phyloP scores from a whole-genome alignment of 2,329 filamentous ascomycete species.

The Stemphylium lycopersici region DNA sequence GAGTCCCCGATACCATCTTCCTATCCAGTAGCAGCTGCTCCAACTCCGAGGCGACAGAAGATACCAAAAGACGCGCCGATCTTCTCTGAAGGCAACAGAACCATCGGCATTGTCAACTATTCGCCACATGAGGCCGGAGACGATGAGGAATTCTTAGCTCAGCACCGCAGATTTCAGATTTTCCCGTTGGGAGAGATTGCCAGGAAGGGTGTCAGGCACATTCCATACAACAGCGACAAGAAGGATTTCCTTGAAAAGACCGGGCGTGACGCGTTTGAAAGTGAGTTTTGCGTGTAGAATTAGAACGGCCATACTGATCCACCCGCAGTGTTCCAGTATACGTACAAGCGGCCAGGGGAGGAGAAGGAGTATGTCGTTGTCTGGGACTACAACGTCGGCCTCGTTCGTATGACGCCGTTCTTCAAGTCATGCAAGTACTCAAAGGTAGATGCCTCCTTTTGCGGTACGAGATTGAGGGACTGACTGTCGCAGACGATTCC shows the following conservation, averaged over 20 bases:
- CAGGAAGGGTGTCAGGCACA: constrained; percentile 64
- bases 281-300: constrained; percentile 56
- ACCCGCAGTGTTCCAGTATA: constrained; percentile 77
- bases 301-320: constrained; percentile 13
- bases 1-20: constrained; percentile 20
- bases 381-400: constrained; percentile 96
- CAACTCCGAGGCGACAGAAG: constrained; percentile 56
- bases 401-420: constrained; percentile 91
- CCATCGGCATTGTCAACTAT: constrained; percentile 73
- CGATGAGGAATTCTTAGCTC: constrained; percentile 61
- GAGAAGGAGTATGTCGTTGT: constrained; percentile 76
- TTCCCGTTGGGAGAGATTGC: constrained; percentile 67
- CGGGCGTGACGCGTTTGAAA: constrained; percentile 85
- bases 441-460: constrained; percentile 66
- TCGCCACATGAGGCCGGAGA: constrained; percentile 69
- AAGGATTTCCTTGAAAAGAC: constrained; percentile 88
- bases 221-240: constrained; percentile 94
- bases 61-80: constrained; percentile 69
- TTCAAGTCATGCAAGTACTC: constrained; percentile 89
- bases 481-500: constrained; percentile 73
- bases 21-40: constrained; percentile 8
- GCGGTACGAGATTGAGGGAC: constrained; percentile 1
- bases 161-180: constrained; percentile 70
- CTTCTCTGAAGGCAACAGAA: constrained; percentile 63
- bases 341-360: constrained; percentile 71